These are phyloP conservation scores for Stephanodiscus minutulus DNA, from an alignment of 108 stramenopile species.

Conservation along the genomic window DNA sequence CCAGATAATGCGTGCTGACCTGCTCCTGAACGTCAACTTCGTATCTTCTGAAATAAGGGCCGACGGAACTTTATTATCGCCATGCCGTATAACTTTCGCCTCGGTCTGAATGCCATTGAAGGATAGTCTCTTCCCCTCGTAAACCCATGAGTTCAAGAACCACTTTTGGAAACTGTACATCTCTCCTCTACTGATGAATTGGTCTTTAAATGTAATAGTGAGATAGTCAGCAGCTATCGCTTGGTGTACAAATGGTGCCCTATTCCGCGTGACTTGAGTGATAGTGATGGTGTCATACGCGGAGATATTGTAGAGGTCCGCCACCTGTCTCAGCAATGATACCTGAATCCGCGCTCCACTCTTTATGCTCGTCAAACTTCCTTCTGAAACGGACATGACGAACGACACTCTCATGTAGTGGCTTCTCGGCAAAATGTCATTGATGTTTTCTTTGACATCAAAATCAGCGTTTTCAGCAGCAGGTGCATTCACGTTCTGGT, in stretches of 20 bases:
- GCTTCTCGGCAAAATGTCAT: conserved; percentile 55
- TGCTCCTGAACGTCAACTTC: conserved; percentile 91
- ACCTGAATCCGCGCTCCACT: conserved; percentile 77
- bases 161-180: conserved; percentile 78
- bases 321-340: conserved; percentile 76
- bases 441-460: conserved; percentile 26
- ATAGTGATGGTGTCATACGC: conserved; percentile 83
- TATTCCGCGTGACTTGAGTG: conserved; percentile 62
- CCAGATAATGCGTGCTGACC: conserved; percentile 94
- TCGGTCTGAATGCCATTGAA: conserved; percentile 66
- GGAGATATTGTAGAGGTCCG: conserved; percentile 81
- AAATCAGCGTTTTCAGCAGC: neutral
- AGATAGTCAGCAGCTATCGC: conserved; percentile 86
- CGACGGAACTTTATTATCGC: conserved; percentile 57
- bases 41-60: conserved; percentile 86
- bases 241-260: conserved; percentile 56
- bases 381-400: conserved; percentile 75
- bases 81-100: conserved; percentile 76
- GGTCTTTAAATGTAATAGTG: conserved; percentile 87
- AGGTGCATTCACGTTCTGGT: conserved; percentile 5
- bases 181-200: conserved; percentile 85
- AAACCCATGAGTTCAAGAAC: conserved; percentile 76
- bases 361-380: conserved; percentile 74
- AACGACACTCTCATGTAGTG: conserved; percentile 74
- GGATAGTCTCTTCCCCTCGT: conserved; percentile 78